Conservation (phyloP, 768 basidiomycete genomes). For the Sporobolomyces roseus region DNA sequence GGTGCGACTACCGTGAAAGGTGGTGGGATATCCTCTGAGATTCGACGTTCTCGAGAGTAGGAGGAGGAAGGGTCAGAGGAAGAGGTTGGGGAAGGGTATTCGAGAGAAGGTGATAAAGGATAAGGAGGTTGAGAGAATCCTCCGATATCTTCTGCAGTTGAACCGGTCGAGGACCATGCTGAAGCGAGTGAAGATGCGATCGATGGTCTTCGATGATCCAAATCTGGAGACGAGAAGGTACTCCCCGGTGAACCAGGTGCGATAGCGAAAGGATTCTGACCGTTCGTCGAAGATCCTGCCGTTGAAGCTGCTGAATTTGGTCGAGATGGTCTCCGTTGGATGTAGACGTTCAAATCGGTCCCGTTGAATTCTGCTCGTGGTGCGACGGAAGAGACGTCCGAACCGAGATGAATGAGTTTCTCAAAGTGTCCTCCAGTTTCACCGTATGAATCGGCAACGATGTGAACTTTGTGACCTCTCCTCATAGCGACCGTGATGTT, state of each 20-base stretch:
- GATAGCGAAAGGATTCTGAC: background rate
- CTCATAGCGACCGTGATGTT: conserved; percentile 44
- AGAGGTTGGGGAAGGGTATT: conserved; percentile 2
- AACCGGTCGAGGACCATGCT: background rate
- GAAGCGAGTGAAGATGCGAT: conserved; percentile 15
- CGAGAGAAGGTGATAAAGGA: conserved; percentile 20
- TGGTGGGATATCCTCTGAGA: background rate
- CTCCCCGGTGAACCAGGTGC: background rate
- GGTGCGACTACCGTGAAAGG: conserved; percentile 14
- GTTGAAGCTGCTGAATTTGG: conserved; percentile 9
- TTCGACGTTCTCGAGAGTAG: background rate
- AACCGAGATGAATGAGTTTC: conserved; percentile 34
- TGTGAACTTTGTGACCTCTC: conserved; percentile 36
- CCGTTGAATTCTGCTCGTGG: conserved; percentile 40
- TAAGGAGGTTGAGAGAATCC: background rate
- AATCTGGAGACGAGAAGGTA: conserved; percentile 20
- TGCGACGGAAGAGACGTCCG: conserved; percentile 17
- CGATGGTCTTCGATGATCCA: conserved; percentile 17
- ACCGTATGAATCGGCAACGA: conserved; percentile 42
- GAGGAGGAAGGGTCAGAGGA: too few species aligned
- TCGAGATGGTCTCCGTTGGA: conserved; percentile 30
- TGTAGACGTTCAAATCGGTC: conserved; percentile 20
- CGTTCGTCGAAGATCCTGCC: background rate
- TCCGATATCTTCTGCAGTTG: background rate
- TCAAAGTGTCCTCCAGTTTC: conserved; percentile 41